A percentile compares a stretch with the other conserved stretches of the same genome.
Evolutionary conservation across 2,329 filamentous ascomycete species (phyloP).

Genomic region (Colletotrichum theobromicola): DNA sequence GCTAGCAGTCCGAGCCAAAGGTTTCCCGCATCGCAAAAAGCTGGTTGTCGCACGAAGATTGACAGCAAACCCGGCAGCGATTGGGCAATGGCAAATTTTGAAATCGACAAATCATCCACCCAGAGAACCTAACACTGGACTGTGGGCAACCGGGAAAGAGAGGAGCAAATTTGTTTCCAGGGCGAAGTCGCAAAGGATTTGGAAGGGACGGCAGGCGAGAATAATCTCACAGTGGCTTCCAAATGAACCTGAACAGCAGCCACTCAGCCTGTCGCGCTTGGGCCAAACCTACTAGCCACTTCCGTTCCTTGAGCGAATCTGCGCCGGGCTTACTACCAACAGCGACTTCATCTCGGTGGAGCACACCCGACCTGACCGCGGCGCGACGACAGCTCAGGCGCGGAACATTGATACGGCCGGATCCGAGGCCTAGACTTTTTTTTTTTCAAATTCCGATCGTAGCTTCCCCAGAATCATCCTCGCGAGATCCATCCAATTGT

Average conservation of each 20-base stretch:
- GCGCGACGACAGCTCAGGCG: background rate
- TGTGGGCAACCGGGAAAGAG: background rate
- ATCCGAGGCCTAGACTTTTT: constrained; percentile 4
- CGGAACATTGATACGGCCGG: constrained; percentile 4
- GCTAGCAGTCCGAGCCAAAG: constrained; percentile 21
- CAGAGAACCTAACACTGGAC: background rate
- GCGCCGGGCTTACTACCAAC: background rate
- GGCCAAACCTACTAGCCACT: constrained; percentile 12
- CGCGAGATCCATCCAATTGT: constrained; percentile 17
- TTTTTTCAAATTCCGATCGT: constrained; percentile 5
- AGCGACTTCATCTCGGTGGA: background rate
- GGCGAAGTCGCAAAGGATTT: constrained; percentile 10
- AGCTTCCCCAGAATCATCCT: constrained; percentile 8
- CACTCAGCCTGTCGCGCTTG: constrained; percentile 10
- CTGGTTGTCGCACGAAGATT: background rate
- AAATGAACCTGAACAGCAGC: background rate
- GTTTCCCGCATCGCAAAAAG: constrained; percentile 17
- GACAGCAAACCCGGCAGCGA: background rate
- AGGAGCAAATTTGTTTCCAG: background rate
- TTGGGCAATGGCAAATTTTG: background rate
- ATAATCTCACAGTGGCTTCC: constrained; percentile 15
- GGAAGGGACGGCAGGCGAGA: constrained; percentile 1
- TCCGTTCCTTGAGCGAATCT: constrained; percentile 1
- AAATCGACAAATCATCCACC: background rate
- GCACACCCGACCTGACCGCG: background rate